Evolutionary conservation across 495 filamentous ascomycete species (phyloP).

Genomic region (Aspergillus egyptiacus): DNA sequence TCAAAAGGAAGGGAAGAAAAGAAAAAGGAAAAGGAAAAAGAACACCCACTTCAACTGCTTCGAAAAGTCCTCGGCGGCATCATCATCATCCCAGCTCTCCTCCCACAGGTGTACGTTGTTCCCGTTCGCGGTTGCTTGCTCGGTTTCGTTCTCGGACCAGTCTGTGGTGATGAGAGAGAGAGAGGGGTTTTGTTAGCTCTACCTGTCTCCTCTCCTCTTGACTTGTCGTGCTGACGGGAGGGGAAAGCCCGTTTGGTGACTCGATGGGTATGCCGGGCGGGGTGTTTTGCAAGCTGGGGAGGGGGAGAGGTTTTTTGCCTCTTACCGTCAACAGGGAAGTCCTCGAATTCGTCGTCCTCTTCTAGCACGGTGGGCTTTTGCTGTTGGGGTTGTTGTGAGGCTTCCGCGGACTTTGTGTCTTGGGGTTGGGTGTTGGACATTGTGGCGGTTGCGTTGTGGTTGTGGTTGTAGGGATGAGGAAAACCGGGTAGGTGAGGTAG

Average conservation of each 20-base stretch:
- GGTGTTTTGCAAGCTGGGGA: too few species aligned
- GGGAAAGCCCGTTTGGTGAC: too few species aligned
- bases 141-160: constrained; percentile 81
- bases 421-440: constrained; percentile 41
- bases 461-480: background rate
- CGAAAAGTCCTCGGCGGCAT: constrained; percentile 93
- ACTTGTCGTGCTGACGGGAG: too few species aligned
- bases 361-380: constrained; percentile 68
- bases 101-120: constrained; percentile 87
- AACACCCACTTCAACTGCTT: constrained; percentile 81
- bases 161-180: constrained; percentile 45
- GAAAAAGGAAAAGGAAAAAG: background rate
- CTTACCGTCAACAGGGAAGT: constrained; percentile 93
- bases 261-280: too few species aligned
- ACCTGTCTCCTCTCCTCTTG: background rate
- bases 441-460: constrained; percentile 13
- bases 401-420: constrained; percentile 27
- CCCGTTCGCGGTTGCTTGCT: constrained; percentile 50
- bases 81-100: constrained; percentile 99
- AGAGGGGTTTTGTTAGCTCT: background rate
- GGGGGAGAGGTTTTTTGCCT: background rate
- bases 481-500: too few species aligned
- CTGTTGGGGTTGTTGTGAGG: constrained; percentile 41
- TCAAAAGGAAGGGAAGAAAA: too few species aligned
- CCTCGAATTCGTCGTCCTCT: constrained; percentile 98